phyloP scores from a whole-genome alignment of 192 early-diverging fungal species.

The Backusella macrospora region DNA sequence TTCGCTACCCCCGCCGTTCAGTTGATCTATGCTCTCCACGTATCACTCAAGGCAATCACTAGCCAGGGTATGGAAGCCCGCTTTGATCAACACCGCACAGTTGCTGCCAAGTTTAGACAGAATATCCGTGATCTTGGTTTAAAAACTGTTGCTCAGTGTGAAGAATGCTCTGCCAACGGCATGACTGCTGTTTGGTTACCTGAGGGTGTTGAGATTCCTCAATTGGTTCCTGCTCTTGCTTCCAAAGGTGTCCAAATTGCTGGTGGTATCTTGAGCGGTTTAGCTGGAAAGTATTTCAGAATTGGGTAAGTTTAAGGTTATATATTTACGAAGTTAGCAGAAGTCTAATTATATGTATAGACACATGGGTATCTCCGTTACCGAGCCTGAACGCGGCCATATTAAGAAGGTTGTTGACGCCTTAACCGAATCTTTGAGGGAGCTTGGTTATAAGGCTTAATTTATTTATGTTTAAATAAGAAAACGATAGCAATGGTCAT shows the following conservation, averaged over 20 bases:
- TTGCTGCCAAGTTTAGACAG: slow-evolving; percentile 73
- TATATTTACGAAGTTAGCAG: not conserved
- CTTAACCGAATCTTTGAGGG: slow-evolving; percentile 56
- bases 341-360: slow-evolving; percentile 31
- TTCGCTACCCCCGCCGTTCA: slow-evolving; percentile 98
- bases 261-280: slow-evolving; percentile 84
- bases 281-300: slow-evolving; percentile 92
- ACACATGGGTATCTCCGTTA: slow-evolving; percentile 84
- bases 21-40: slow-evolving; percentile 84
- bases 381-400: slow-evolving; percentile 55
- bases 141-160: slow-evolving; percentile 65
- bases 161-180: slow-evolving; percentile 66
- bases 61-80: slow-evolving; percentile 71
- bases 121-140: slow-evolving; percentile 71
- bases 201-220: slow-evolving; percentile 73
- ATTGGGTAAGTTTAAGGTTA: slow-evolving; percentile 56
- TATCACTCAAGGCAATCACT: slow-evolving; percentile 78
- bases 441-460: slow-evolving; percentile 42
- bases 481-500: not conserved
- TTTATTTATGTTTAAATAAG: not conserved
- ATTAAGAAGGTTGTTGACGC: slow-evolving; percentile 68
- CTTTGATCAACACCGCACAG: slow-evolving; percentile 77
- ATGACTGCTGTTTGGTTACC: slow-evolving; percentile 92
- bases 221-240: slow-evolving; percentile 77
- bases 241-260: slow-evolving; percentile 85